Evolutionary conservation across 2,329 filamentous ascomycete species (phyloP), one percentile per base, ranked within the genome.

Genomic region (Colletotrichum sp.): DNA sequence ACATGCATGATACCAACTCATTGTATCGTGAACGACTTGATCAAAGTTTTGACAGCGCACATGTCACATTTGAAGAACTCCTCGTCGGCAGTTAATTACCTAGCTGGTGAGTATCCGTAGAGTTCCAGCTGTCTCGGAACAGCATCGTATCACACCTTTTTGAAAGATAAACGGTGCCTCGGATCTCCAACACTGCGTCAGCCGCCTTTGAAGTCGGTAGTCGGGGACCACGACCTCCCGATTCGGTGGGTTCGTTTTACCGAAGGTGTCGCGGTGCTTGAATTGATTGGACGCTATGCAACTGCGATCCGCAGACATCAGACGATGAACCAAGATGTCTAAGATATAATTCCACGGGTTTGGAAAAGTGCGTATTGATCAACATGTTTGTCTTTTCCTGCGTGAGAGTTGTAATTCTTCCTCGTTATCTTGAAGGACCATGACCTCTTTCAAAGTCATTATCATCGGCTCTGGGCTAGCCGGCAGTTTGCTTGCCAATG

Each of bases 361-460:
- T 49, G 44, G 16, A 13, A 6, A 7, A 7, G 6, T 22, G 3
- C 8, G 11, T 49, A 4, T 4, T 11, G 11, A 22, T 52, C n/a
- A 8, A 4, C 3, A 13, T n/a, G 11, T 3, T 13, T 30, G 1
- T 7, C 16, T 16, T 22, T 59, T 27, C 13, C 27, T 25, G 8
- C 1, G 25, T 2, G 22, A 16, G 25, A 19, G 6, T 19, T 16
- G 13, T 5, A 3, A 15, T 16, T 27, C 55, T 27, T 16, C 3
- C 8, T 32, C 11, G 25, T 3, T 30, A 19, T n/a, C 29, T n/a
- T 19, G n/a, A 36, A 64, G 13, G 0, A 55, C 5, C 8, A 57
- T 68, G 65, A 0, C 27, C 7, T 16, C 49, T 32, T 68, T 68
- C 65, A 68, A 68, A 57, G 49, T 68, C 29, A 52, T 34, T 3